A percentile compares a stretch with the other conserved stretches of the same genome.
phyloP scores from a whole-genome alignment of 228 moss, liverwort and hornwort genomes.

The Sphagnum magellanicum region DNA sequence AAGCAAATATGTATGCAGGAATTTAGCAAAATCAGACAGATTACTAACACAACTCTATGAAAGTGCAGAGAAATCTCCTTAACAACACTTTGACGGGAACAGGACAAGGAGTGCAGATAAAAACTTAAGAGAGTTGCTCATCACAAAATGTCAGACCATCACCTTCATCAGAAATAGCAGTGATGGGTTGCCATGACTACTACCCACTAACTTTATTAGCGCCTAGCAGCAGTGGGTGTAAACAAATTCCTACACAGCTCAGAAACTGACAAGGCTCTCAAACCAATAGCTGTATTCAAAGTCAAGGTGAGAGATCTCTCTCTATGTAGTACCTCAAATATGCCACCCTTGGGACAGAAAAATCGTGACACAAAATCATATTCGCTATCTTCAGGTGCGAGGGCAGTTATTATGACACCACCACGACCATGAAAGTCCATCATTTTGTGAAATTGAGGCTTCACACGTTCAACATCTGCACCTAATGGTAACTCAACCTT shows the following conservation, averaged over 20 bases:
- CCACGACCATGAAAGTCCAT: slow-evolving; percentile 56
- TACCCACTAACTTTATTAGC: too few species aligned
- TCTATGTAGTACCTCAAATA: slow-evolving; percentile 40
- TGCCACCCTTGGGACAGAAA: slow-evolving; percentile 65
- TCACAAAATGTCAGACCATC: too few species aligned
- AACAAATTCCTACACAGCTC: not conserved
- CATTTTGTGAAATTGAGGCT: slow-evolving; percentile 49
- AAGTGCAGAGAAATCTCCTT: too few species aligned
- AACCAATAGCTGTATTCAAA: too few species aligned
- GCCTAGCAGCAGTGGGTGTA: not conserved
- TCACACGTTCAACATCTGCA: slow-evolving; percentile 40
- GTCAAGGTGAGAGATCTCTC: too few species aligned
- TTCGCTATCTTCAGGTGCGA: slow-evolving; percentile 47
- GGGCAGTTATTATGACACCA: slow-evolving; percentile 70
- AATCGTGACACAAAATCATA: slow-evolving; percentile 75
- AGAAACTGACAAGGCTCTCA: too few species aligned
- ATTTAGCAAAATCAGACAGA: not conserved
- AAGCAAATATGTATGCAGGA: not conserved
- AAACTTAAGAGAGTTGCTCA: too few species aligned
- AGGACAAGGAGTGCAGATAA: too few species aligned
- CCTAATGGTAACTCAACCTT: slow-evolving; percentile 41
- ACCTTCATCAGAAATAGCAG: too few species aligned
- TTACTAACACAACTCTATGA: not conserved
- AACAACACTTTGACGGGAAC: too few species aligned
- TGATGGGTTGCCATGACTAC: too few species aligned